Percentiles rank a stretch among this genome's conserved stretches.
phyloP scores from a whole-genome alignment of 805 yeast species.

The Lipomyces chichibuensis region DNA sequence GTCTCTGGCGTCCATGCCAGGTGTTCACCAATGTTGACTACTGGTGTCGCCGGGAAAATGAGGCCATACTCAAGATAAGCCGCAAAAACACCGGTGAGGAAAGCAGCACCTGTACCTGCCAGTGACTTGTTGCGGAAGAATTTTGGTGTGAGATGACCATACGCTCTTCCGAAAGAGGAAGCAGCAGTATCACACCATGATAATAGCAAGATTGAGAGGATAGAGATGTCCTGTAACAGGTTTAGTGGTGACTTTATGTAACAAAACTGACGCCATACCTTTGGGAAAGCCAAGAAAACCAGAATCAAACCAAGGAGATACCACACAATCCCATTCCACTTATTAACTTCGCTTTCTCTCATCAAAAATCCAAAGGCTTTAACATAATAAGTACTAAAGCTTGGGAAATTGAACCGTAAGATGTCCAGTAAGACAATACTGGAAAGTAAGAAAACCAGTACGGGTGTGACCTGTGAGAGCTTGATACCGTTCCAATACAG shows the following conservation, averaged over 20 bases:
- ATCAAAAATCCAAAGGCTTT: constrained; percentile 74
- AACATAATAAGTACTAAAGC: constrained; percentile 70
- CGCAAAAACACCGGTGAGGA: constrained; percentile 67
- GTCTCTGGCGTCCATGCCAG: constrained; percentile 68
- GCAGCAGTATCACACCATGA: constrained; percentile 99
- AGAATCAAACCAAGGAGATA: constrained; percentile 77
- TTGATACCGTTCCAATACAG: constrained; percentile 67
- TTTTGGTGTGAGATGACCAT: constrained; percentile 81
- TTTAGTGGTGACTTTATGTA: neutral
- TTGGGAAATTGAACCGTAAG: constrained; percentile 61
- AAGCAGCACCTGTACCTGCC: constrained; percentile 91
- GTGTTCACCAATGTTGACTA: constrained; percentile 40
- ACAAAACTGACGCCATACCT: constrained; percentile 13
- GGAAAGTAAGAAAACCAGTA: constrained; percentile 59
- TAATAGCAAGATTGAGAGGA: constrained; percentile 74
- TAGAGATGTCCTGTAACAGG: constrained; percentile 64
- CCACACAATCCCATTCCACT: constrained; percentile 84
- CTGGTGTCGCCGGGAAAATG: constrained; percentile 57
- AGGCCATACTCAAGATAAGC: constrained; percentile 71
- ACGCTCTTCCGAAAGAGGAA: constrained; percentile 85
- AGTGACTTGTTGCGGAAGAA: constrained; percentile 74
- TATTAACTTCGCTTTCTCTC: constrained; percentile 76
- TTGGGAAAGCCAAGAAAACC: constrained; percentile 67
- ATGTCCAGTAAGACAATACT: constrained; percentile 65
- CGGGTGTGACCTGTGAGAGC: constrained; percentile 60